Evolutionary conservation across 2,329 filamentous ascomycete species (phyloP), one percentile per base, ranked within the genome.

Genomic region (Calonectria henricotiae): DNA sequence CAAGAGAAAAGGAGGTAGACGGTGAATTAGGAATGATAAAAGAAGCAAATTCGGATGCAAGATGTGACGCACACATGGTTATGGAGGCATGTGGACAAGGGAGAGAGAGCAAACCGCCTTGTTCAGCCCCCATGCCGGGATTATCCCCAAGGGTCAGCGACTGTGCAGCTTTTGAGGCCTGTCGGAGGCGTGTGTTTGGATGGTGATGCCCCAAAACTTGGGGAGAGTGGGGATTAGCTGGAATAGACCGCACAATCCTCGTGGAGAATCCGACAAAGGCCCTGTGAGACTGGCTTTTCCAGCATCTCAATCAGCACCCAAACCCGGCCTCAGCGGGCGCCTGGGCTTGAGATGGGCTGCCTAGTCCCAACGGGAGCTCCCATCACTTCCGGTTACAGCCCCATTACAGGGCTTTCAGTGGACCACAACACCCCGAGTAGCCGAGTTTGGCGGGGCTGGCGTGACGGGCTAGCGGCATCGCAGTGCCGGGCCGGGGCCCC

Each of bases 391-490:
- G 27, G n/a, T 66, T 66, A 35, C 41, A 47, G 37, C 49, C 49
- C 62, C 25, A 35, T 6, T 55, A 46, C 62, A 65, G 61, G 62
- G 49, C 44, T n/a, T 43, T 44, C 43, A 65, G 51, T 32, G 47
- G 37, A 37, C 39, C 32, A 37, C 27, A 12, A 47, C 17, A 20
- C 54, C 55, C 54, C 61, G 37, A 65, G 51, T 65, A 51, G 67
- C 37, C 51, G 62, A 62, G 32, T 8, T 30, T 30, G 46, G 67
- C 67, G 67, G 61, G 67, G 15, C 58, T 44, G 65, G 58, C 23
- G n/a, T 37, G 20, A 41, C 32, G 51, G 63, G 65, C 61, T 55
- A 58, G 60, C 66, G 67, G 67, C 67, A 66, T 65, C 51, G 32
- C 35, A 69, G 25, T 58, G 63, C 68, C 68, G 63, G 68, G 37